These are phyloP conservation scores for Paecilomyces sp. DNA, from an alignment of 2,329 filamentous ascomycete species.

Conservation along the genomic window DNA sequence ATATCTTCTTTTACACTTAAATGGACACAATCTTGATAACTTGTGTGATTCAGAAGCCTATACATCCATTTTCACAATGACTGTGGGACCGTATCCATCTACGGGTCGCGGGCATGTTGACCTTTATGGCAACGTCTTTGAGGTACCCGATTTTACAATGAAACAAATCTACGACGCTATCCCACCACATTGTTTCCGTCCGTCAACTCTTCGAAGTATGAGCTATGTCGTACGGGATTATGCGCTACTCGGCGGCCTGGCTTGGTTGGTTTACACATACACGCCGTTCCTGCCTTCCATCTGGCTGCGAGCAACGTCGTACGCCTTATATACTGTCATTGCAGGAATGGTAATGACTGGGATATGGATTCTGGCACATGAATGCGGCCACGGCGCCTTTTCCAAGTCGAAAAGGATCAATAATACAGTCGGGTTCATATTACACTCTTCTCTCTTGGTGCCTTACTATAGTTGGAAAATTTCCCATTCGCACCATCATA, in stretches of 20 bases:
- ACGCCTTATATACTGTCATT: slow-evolving; percentile 46
- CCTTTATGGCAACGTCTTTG: not conserved
- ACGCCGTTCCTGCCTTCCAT: not conserved
- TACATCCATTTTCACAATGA: not conserved
- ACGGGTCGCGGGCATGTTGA: not conserved
- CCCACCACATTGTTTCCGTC: not conserved
- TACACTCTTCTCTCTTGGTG: slow-evolving; percentile 59
- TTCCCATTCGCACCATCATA: slow-evolving; percentile 62
- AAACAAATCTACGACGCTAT: not conserved
- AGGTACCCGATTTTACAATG: not conserved
- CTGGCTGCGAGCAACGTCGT: not conserved
- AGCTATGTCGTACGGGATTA: slow-evolving; percentile 2
- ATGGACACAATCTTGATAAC: not conserved
- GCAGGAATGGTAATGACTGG: slow-evolving; percentile 60
- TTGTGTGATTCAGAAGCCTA: not conserved
- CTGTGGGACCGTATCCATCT: not conserved
- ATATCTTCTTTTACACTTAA: not conserved
- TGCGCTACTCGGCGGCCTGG: not conserved
- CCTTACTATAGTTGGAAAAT: slow-evolving; percentile 69
- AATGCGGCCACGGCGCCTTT: slow-evolving; percentile 64
- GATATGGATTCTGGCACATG: slow-evolving; percentile 63
- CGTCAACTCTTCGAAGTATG: not conserved
- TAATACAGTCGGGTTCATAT: slow-evolving; percentile 53
- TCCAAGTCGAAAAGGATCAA: slow-evolving; percentile 47
- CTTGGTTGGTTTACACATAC: not conserved